Evolutionary conservation across 805 yeast species (phyloP).

Genomic region (Saccharomycopsis sp.): DNA sequence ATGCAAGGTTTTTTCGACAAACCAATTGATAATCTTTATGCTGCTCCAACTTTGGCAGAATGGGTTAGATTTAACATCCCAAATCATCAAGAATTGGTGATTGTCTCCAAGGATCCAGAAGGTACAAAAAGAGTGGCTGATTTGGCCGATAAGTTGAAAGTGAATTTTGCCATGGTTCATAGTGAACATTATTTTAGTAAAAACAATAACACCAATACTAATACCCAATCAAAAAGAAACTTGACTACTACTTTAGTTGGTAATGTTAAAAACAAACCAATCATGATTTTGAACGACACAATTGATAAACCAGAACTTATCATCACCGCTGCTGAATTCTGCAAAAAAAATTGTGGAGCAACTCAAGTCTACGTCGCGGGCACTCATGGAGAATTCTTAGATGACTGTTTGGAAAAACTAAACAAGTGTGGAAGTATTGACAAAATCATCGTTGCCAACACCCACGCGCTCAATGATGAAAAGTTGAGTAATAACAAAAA

Average conservation of each 20-base stretch:
- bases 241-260: slow-evolving; percentile 54
- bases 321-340: slow-evolving; percentile 46
- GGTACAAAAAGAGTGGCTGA: slow-evolving; percentile 57
- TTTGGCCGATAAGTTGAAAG: slow-evolving; percentile 46
- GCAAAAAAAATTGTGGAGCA: slow-evolving; percentile 51
- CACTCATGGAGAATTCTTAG: slow-evolving; percentile 52
- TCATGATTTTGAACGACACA: slow-evolving; percentile 52
- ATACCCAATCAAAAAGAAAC: no score
- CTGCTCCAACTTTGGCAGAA: slow-evolving; percentile 45
- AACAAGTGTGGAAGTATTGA: slow-evolving; percentile 36
- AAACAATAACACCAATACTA: slow-evolving; percentile 28
- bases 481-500: slow-evolving; percentile 37
- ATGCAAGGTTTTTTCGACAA: slow-evolving; percentile 57
- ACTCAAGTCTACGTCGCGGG: slow-evolving; percentile 44
- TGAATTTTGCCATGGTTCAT: slow-evolving; percentile 56
- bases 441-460: slow-evolving; percentile 50
- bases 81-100: slow-evolving; percentile 40
- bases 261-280: slow-evolving; percentile 44
- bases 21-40: slow-evolving; percentile 50
- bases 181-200: slow-evolving; percentile 30
- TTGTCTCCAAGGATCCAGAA: slow-evolving; percentile 56
- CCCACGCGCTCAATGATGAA: slow-evolving; percentile 42
- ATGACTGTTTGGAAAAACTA: slow-evolving; percentile 42
- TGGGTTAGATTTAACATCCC: slow-evolving; percentile 45
- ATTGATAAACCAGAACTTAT: slow-evolving; percentile 49